These are phyloP conservation scores for Meyerozyma smithsonii DNA, from an alignment of 1,139 yeast species.

Conservation along the genomic window DNA sequence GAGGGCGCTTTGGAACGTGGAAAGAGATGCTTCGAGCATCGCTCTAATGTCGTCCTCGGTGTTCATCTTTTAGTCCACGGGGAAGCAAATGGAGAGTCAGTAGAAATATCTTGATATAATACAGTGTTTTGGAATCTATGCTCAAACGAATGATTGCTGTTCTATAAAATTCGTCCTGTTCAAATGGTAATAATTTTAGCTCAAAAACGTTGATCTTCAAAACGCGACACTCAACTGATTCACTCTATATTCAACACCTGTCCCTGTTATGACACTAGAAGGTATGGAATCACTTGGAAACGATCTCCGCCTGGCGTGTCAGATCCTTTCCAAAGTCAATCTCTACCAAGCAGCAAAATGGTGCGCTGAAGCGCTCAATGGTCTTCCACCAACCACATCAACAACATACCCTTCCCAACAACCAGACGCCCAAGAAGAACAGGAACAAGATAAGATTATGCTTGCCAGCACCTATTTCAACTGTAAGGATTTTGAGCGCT, in stretches of 20 bases:
- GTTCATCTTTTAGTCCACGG: too few relatives aligned
- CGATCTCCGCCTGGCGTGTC: constrained; percentile 24
- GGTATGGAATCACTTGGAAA: constrained; percentile 14
- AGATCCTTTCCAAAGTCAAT: constrained; percentile 36
- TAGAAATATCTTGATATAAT: too few relatives aligned
- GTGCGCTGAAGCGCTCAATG: constrained; percentile 74
- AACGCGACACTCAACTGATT: background rate
- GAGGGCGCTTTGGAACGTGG: background rate
- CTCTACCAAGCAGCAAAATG: constrained; percentile 73
- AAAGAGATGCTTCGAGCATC: background rate
- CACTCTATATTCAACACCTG: background rate
- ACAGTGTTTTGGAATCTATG: too few relatives aligned
- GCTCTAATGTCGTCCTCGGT: background rate
- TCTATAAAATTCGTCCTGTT: too few relatives aligned
- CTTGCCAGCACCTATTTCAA: constrained; percentile 76
- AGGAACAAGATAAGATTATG: constrained; percentile 34
- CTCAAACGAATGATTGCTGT: too few relatives aligned
- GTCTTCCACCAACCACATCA: constrained; percentile 18
- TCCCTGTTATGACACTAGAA: constrained; percentile 1
- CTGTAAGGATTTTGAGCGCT: constrained; percentile 82
- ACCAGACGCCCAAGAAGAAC: constrained; percentile 24
- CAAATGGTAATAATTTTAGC: too few relatives aligned
- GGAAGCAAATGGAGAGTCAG: too few relatives aligned
- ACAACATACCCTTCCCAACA: constrained; percentile 5
- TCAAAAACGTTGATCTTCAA: background rate